Conservation (phyloP, 106 monocot genomes). For the Acanthochlamys bracteata region DNA sequence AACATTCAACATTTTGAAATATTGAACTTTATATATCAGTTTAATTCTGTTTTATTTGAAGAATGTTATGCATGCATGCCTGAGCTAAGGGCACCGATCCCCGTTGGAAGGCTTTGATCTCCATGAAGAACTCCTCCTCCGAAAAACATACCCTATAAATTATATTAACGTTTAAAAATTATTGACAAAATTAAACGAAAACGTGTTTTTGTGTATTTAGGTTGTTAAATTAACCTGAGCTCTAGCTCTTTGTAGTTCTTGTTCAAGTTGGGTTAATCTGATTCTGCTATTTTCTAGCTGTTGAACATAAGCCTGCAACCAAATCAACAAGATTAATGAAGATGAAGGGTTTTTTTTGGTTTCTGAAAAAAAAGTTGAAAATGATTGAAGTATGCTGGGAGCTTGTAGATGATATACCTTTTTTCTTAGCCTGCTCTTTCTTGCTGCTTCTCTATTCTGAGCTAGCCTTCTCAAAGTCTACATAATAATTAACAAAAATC, state of each 20-base stretch:
- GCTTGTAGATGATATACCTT: too few relatives aligned
- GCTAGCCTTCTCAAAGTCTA: conserved; percentile 87
- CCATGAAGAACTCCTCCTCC: conserved; percentile 35
- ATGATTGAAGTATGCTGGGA: too few relatives aligned
- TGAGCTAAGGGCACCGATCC: conserved; percentile 31
- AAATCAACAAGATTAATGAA: neutral
- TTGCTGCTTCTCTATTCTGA: conserved; percentile 96
- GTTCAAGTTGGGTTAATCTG: conserved; percentile 61
- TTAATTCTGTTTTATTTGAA: too few relatives aligned
- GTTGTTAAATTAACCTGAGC: conserved; percentile 26
- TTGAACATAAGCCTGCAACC: conserved; percentile 71
- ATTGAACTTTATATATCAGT: too few relatives aligned
- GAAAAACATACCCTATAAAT: conserved; percentile 39
- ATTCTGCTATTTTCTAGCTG: conserved; percentile 70
- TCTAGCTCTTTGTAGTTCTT: conserved; percentile 68
- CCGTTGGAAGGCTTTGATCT: conserved; percentile 34
- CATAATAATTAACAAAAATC: neutral
- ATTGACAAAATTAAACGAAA: neutral
- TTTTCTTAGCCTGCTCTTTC: conserved; percentile 89
- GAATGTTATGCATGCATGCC: too few relatives aligned
- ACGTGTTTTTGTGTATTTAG: neutral
- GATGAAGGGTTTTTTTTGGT: neutral
- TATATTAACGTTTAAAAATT: neutral
- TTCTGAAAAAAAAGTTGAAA: neutral
- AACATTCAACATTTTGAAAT: neutral